A percentile compares a stretch with the other conserved stretches of the same genome.
These are phyloP conservation scores for Tillandsia leiboldiana DNA, from an alignment of 176 grass and related monocot species.

Conservation along the genomic window DNA sequence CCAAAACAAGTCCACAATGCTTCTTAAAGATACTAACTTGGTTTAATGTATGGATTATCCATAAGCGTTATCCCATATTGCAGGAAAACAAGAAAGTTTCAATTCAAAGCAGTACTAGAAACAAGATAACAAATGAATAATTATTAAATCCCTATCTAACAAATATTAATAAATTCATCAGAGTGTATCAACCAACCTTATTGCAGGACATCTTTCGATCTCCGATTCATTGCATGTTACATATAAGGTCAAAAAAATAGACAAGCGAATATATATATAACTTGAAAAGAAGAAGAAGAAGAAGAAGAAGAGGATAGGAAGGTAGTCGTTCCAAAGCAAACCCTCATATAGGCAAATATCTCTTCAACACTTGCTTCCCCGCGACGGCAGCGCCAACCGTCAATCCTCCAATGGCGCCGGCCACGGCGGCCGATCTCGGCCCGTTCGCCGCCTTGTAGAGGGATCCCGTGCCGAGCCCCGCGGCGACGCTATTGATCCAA, in stretches of 20 bases:
- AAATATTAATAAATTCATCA: neutral
- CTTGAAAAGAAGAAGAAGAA: neutral
- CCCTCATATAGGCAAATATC: constrained; percentile 31
- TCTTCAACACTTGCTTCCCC: constrained; percentile 33
- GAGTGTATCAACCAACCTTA: constrained; percentile 3
- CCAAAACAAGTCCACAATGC: no score
- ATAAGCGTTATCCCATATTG: neutral
- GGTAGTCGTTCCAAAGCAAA: neutral
- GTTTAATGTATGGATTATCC: no score
- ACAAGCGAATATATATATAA: neutral
- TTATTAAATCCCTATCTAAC: neutral
- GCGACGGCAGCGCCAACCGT: constrained; percentile 41
- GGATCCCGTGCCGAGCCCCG: constrained; percentile 40
- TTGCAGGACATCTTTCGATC: constrained; percentile 1
- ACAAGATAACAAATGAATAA: neutral
- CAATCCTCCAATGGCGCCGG: constrained; percentile 43
- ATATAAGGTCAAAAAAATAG: constrained; percentile 6
- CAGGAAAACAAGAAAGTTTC: neutral
- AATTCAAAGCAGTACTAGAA: neutral
- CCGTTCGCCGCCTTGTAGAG: constrained; percentile 36
- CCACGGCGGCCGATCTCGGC: constrained; percentile 36
- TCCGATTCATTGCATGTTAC: neutral
- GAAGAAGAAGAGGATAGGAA: neutral
- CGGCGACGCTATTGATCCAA: constrained; percentile 66
- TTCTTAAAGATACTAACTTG: no score